Percentiles rank a stretch among this genome's conserved stretches.
phyloP scores from a whole-genome alignment of 495 filamentous ascomycete genomes.

The Bacidia rubella region DNA sequence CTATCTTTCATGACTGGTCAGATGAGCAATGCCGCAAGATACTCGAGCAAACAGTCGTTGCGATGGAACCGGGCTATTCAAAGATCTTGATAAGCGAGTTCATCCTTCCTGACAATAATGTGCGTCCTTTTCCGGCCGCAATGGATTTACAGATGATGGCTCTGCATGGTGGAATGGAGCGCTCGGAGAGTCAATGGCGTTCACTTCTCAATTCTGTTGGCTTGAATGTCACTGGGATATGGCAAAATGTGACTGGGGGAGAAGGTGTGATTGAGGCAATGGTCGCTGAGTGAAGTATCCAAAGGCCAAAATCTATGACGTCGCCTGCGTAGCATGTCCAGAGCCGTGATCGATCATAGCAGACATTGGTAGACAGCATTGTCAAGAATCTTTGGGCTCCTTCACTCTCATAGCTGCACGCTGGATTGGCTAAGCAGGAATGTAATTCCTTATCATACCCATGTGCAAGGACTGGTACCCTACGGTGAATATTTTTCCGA shows the following conservation, averaged over 20 bases:
- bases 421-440: too few relatives aligned
- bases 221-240: constrained; percentile 24
- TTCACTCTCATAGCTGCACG: too few relatives aligned
- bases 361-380: too few relatives aligned
- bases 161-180: constrained; percentile 22
- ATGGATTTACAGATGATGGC: constrained; percentile 32
- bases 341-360: too few relatives aligned
- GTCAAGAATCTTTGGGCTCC: too few relatives aligned
- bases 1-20: constrained; percentile 33
- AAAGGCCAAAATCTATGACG: too few relatives aligned
- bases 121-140: constrained; percentile 18
- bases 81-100: constrained; percentile 32
- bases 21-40: constrained; percentile 22
- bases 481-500: too few relatives aligned
- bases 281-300: not conserved
- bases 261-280: not conserved
- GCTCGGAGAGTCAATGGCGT: constrained; percentile 26
- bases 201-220: constrained; percentile 23
- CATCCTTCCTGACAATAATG: constrained; percentile 31
- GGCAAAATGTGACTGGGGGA: constrained; percentile 9
- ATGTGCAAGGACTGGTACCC: too few relatives aligned
- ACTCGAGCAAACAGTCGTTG: constrained; percentile 15
- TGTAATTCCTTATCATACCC: too few relatives aligned
- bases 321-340: too few relatives aligned
- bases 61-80: constrained; percentile 34